These are phyloP conservation scores for Macrotyloma uniflorum DNA, from an alignment of 306 rosid genomes.

Conservation along the genomic window DNA sequence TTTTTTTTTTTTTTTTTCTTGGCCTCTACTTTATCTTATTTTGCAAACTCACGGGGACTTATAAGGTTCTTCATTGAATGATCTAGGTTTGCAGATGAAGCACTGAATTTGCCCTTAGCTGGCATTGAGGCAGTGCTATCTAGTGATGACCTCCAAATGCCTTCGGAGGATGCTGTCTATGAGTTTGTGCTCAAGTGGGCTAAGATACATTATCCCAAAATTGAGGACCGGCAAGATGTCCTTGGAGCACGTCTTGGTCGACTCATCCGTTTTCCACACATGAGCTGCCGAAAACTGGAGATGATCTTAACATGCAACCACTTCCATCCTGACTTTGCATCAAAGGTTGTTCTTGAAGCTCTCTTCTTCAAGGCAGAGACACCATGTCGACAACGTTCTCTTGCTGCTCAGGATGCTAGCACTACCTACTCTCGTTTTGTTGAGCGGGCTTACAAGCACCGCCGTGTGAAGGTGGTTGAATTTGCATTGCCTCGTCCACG, in stretches of 20 bases:
- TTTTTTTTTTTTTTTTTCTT: no score
- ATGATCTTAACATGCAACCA: constrained; percentile 49
- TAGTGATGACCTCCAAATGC: constrained; percentile 32
- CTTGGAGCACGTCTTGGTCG: constrained; percentile 46
- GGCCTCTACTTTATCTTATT: not conserved
- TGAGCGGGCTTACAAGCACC: constrained; percentile 49
- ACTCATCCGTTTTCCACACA: constrained; percentile 57
- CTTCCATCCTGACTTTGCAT: constrained; percentile 45
- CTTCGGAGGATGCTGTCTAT: constrained; percentile 55
- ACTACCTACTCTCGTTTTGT: not conserved
- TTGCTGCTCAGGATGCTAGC: constrained; percentile 36
- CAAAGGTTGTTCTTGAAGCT: constrained; percentile 59
- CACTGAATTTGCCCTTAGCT: constrained; percentile 54
- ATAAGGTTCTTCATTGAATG: not conserved
- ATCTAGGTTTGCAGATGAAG: constrained; percentile 51
- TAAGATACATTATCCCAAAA: constrained; percentile 45
- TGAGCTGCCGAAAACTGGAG: constrained; percentile 54
- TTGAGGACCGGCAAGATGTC: constrained; percentile 45
- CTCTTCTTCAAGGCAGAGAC: constrained; percentile 54
- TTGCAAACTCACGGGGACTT: not conserved
- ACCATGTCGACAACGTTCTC: not conserved
- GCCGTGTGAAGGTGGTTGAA: constrained; percentile 55
- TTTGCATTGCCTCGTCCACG: constrained; percentile 42
- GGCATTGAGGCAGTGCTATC: constrained; percentile 57
- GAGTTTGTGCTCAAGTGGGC: constrained; percentile 58